Conservation (phyloP, 202 grass and related monocot genomes). For the Carex sylvatica region DNA sequence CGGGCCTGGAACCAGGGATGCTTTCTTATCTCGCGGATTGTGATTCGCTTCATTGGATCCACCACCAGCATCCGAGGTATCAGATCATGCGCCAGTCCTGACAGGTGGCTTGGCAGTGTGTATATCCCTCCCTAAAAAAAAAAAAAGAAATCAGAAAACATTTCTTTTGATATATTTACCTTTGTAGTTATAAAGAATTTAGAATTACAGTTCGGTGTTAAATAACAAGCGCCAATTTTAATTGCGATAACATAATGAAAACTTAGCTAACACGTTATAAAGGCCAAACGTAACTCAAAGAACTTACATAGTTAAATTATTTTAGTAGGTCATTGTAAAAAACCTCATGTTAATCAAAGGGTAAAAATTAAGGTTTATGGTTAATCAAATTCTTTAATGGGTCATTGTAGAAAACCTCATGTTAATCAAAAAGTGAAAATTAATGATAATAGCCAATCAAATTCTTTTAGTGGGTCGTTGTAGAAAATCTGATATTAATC, state of each 20-base stretch:
- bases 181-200: neutral
- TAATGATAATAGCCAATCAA: neutral
- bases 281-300: neutral
- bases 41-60: slow-evolving; percentile 96
- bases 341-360: neutral
- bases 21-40: slow-evolving; percentile 80
- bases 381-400: neutral
- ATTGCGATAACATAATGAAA: slow-evolving; percentile 10
- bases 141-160: slow-evolving; percentile 8
- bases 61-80: slow-evolving; percentile 95
- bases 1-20: slow-evolving; percentile 79
- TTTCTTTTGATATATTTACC: slow-evolving; percentile 2
- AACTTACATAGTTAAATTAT: neutral
- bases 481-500: neutral
- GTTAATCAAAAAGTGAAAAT: neutral
- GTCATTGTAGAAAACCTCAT: neutral
- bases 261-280: neutral
- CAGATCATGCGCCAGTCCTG: slow-evolving; percentile 71
- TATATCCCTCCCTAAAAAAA: slow-evolving; percentile 75
- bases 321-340: neutral
- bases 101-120: slow-evolving; percentile 92
- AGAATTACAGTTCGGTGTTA: neutral
- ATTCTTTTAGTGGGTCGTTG: neutral
- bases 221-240: neutral
- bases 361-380: neutral